Percentiles rank a stretch among this genome's conserved stretches.
Evolutionary conservation across 2,329 filamentous ascomycete species (phyloP).

Genomic region (Trichoderma asperellum): DNA sequence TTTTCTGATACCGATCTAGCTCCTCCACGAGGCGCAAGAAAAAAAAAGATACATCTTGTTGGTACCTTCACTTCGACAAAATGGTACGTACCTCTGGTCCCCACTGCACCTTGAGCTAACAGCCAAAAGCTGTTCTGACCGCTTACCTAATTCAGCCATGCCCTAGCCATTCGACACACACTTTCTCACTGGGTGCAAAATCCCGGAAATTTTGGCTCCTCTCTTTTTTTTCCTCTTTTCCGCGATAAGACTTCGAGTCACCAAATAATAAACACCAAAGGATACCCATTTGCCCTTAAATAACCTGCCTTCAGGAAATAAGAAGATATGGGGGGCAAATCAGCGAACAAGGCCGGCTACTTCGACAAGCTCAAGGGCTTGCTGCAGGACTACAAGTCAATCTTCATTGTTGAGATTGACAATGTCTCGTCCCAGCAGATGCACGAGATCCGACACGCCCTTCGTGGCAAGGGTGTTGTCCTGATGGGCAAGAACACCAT

Average conservation of each 20-base stretch:
- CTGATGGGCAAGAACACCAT: conserved; percentile 99
- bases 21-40: not conserved
- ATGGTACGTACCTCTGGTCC: conserved; percentile 9
- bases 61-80: conserved; percentile 14
- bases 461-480: conserved; percentile 90
- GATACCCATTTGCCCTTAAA: conserved; percentile 78
- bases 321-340: conserved; percentile 99
- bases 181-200: conserved; percentile 35
- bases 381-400: conserved; percentile 93
- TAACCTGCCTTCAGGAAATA: conserved; percentile 89
- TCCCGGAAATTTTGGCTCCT: conserved; percentile 32
- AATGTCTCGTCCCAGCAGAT: conserved; percentile 99
- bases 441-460: conserved; percentile 97
- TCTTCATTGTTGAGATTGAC: conserved; percentile 97
- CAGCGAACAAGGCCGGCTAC: conserved; percentile 90
- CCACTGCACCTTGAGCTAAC: conserved; percentile 24
- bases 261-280: conserved; percentile 33
- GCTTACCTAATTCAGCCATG: conserved; percentile 33
- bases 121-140: not conserved
- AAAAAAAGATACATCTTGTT: conserved; percentile 21
- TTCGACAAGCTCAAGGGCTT: conserved; percentile 99
- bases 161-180: conserved; percentile 47
- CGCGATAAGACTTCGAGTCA: conserved; percentile 35
- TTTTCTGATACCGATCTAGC: conserved; percentile 9
- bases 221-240: conserved; percentile 28